A percentile compares a stretch with the other conserved stretches of the same genome.
Conservation (phyloP, 2,329 filamentous ascomycete genomes). For the Epichloe sp. region DNA sequence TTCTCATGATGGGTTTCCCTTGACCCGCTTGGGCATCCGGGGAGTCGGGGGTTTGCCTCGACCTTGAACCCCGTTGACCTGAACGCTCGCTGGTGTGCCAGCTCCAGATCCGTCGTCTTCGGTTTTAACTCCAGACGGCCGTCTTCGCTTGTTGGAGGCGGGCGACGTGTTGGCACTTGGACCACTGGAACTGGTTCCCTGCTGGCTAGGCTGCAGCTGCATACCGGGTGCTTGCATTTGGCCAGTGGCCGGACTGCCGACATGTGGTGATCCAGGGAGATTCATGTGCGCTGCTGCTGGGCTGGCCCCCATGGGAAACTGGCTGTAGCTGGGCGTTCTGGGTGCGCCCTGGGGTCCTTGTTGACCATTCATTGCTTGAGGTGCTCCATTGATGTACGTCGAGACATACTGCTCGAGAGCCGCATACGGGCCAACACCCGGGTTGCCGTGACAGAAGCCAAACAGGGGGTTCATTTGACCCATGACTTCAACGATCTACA, state of each 20-base stretch:
- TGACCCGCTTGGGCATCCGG: conserved; percentile 41
- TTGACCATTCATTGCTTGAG: conserved; percentile 34
- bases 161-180: conserved; percentile 56
- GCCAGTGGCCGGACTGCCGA: conserved; percentile 47
- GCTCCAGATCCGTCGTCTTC: conserved; percentile 40
- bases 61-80: conserved; percentile 38
- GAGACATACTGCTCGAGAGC: conserved; percentile 49
- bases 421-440: conserved; percentile 39
- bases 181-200: conserved; percentile 52
- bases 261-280: conserved; percentile 48
- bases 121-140: conserved; percentile 43
- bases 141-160: conserved; percentile 44
- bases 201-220: conserved; percentile 55
- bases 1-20: conserved; percentile 28
- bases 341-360: conserved; percentile 31
- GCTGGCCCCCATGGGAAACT: conserved; percentile 47
- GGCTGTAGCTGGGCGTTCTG: conserved; percentile 40
- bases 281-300: conserved; percentile 47
- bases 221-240: conserved; percentile 52
- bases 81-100: conserved; percentile 33
- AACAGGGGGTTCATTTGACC: conserved; percentile 55
- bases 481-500: conserved; percentile 51
- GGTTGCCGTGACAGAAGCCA: conserved; percentile 40
- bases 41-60: conserved; percentile 44
- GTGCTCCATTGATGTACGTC: conserved; percentile 28